Evolutionary conservation across 2,329 filamentous ascomycete genomes (phyloP).

Genomic region (Penicillium olsonii): DNA sequence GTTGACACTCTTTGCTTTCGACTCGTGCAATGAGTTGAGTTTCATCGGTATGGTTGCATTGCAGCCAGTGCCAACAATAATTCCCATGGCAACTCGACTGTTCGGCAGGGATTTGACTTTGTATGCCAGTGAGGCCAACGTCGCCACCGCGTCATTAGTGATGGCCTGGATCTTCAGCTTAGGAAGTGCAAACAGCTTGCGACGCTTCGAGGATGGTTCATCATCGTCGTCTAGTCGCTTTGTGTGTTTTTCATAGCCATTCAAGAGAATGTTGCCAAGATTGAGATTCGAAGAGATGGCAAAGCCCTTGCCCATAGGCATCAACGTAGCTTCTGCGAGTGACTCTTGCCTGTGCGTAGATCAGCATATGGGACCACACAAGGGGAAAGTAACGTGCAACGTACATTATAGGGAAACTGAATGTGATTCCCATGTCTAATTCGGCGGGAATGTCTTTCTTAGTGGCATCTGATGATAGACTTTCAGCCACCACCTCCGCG

Average conservation of each 20-base stretch:
- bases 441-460: constrained; percentile 45
- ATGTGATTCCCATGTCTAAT: constrained; percentile 52
- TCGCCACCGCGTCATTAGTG: constrained; percentile 79
- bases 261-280: constrained; percentile 55
- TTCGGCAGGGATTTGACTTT: constrained; percentile 62
- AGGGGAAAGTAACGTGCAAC: constrained; percentile 15
- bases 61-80: constrained; percentile 79
- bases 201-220: constrained; percentile 47
- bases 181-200: constrained; percentile 57
- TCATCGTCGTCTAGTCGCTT: constrained; percentile 38
- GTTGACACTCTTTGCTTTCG: constrained; percentile 59
- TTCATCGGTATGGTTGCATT: constrained; percentile 78
- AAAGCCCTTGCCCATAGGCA: constrained; percentile 62
- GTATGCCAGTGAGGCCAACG: constrained; percentile 75
- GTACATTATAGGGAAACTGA: constrained; percentile 54
- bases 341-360: constrained; percentile 49
- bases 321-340: constrained; percentile 55
- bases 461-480: constrained; percentile 42
- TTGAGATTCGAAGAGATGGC: constrained; percentile 58
- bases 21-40: constrained; percentile 61
- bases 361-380: constrained; percentile 5
- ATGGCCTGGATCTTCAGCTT: constrained; percentile 72
- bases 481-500: constrained; percentile 67
- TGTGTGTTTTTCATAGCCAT: constrained; percentile 57
- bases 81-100: constrained; percentile 72